Percentiles rank a stretch among this genome's conserved stretches.
Evolutionary conservation across 2,329 filamentous ascomycete species (phyloP).

Genomic region (Diaporthe australafricana): DNA sequence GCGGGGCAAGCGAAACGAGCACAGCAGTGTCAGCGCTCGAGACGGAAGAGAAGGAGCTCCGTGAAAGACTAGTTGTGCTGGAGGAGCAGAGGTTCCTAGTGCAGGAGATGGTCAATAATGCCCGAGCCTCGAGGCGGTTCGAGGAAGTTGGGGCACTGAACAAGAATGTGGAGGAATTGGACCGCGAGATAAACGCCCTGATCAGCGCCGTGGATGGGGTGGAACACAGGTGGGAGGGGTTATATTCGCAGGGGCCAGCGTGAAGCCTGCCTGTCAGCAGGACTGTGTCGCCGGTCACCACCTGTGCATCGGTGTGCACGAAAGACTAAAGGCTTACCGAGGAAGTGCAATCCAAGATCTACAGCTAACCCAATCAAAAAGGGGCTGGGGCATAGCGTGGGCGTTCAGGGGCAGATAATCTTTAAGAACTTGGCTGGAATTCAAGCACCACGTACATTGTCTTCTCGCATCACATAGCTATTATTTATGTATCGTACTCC

Average conservation of each 20-base stretch:
- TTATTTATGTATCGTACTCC: background rate
- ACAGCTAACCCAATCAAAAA: background rate
- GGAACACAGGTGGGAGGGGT: constrained; percentile 68
- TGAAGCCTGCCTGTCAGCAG: background rate
- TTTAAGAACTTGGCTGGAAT: background rate
- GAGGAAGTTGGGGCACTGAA: constrained; percentile 87
- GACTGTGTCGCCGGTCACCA: background rate
- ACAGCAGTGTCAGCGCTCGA: constrained; percentile 73
- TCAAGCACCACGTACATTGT: background rate
- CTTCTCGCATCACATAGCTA: background rate
- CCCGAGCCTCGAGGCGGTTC: constrained; percentile 81
- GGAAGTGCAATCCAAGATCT: background rate
- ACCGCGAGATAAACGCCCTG: constrained; percentile 78
- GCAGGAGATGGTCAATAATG: constrained; percentile 83
- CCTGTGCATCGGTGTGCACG: background rate
- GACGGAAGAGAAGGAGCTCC: constrained; percentile 83
- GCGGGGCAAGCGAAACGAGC: constrained; percentile 59
- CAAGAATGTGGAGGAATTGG: constrained; percentile 85
- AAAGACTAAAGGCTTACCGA: background rate
- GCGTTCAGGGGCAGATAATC: constrained; percentile 10
- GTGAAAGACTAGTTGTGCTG: constrained; percentile 83
- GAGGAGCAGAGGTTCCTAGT: constrained; percentile 95
- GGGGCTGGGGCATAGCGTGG: constrained; percentile 28
- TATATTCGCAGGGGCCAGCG: constrained; percentile 53
- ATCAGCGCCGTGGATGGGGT: constrained; percentile 74